These are phyloP conservation scores for Zymoseptoria passerinii DNA, from an alignment of 2,329 filamentous ascomycete species.

Conservation along the genomic window DNA sequence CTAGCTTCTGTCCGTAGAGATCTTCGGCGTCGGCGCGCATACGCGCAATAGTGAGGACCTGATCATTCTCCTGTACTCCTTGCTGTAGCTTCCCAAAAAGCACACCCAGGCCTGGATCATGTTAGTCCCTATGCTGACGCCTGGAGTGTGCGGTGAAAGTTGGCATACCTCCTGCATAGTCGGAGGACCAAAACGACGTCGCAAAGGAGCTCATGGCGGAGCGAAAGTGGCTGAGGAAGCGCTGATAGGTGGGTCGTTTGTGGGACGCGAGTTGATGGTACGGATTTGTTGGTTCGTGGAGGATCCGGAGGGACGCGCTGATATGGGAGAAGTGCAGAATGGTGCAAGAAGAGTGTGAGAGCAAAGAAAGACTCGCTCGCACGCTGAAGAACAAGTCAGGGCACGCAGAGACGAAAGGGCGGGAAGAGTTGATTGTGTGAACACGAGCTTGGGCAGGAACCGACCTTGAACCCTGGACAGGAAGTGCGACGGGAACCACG, in stretches of 20 bases:
- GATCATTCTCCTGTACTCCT: constrained; percentile 88
- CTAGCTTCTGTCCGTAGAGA: constrained; percentile 69
- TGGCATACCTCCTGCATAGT: constrained; percentile 80
- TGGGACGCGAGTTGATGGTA: not conserved
- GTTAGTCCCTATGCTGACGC: constrained; percentile 9
- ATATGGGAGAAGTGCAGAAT: not conserved
- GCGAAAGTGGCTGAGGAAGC: not conserved
- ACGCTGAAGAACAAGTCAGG: not conserved
- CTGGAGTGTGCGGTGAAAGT: not conserved
- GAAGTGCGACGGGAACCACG: not conserved
- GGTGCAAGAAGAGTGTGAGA: not conserved
- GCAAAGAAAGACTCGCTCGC: not conserved
- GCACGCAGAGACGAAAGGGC: not conserved
- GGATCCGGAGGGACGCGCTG: not conserved
- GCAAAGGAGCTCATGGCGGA: constrained; percentile 75
- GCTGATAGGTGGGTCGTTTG: not conserved
- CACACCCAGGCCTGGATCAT: constrained; percentile 62
- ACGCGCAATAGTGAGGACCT: constrained; percentile 82
- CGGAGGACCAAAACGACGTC: constrained; percentile 94
- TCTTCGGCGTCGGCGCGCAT: constrained; percentile 96
- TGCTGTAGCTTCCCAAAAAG: constrained; percentile 96
- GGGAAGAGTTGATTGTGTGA: not conserved
- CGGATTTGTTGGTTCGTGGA: not conserved
- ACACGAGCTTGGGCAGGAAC: not conserved
- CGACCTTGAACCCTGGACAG: not conserved